A percentile compares a stretch with the other conserved stretches of the same genome.
Conservation (phyloP, 768 basidiomycete genomes). For the Trametopsis cervina region DNA sequence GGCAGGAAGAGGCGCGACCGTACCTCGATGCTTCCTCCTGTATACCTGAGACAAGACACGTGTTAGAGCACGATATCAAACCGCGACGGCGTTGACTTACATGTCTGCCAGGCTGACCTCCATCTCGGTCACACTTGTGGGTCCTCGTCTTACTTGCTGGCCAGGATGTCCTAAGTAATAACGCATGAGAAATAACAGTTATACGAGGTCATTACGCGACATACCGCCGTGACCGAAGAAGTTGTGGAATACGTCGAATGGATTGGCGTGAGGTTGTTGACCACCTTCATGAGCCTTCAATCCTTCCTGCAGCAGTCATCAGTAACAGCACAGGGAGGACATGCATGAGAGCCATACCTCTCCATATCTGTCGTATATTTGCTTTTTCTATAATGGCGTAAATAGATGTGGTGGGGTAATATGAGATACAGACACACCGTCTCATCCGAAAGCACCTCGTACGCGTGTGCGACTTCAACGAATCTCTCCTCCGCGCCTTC, state of each 20-base stretch:
- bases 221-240: conserved; percentile 79
- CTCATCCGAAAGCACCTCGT: conserved; percentile 88
- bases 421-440: conserved; percentile 40
- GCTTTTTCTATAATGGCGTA: conserved; percentile 74
- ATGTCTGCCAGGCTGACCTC: conserved; percentile 86
- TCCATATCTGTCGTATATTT: conserved; percentile 91
- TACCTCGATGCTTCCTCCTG: conserved; percentile 80
- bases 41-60: conserved; percentile 46
- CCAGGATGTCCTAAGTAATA: conserved; percentile 27
- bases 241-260: conserved; percentile 89
- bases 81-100: conserved; percentile 29
- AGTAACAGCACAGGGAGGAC: background rate
- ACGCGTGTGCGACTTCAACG: conserved; percentile 89
- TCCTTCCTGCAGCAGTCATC: conserved; percentile 56
- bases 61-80: conserved; percentile 5
- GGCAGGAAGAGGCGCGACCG: conserved; percentile 16
- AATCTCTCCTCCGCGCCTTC: conserved; percentile 78
- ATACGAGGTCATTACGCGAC: background rate
- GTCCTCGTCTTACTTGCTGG: conserved; percentile 64
- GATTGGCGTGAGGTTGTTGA: conserved; percentile 68
- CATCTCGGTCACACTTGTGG: conserved; percentile 70
- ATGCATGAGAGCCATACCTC: conserved; percentile 44
- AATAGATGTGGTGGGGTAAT: background rate
- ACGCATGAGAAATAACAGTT: background rate
- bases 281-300: conserved; percentile 87